Base-by-base conservation (phyloP, 768 basidiomycete species). In the Suillus lakei region DNA sequence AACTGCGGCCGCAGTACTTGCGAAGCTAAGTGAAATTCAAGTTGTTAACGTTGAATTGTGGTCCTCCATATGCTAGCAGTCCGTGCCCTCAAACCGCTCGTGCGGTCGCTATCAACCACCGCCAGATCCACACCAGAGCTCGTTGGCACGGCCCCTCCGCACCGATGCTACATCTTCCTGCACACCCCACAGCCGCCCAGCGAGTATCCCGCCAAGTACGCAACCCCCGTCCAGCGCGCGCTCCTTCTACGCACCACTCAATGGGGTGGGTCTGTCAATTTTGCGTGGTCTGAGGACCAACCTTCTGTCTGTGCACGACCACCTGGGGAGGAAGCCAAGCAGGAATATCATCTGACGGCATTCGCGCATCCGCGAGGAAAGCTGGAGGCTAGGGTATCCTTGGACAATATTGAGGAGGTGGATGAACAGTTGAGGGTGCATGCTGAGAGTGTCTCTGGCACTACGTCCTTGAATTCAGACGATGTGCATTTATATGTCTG, bases 401-500 rank as follows among this genome's bases (percentile, higher is more conserved):
- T 84, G 66, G 78, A 79, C 30, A 89, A 88, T 64, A 55, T 88
- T 38, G 83, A 86, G 8, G 79, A 83, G 15, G 81, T 88, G 2
- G 84, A 74, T 43, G 71, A 70, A 30, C 46, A 41, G 26, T 64
- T 84, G 41, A 66, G 66, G 30, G 69, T 59, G 60, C 79, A 89
- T 55, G 70, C 67, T 41, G 69, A 70, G 16, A 67, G 72, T 32
- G 64, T 43, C 63, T 71, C 34, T 53, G 50, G 6, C 50, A 44
- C 12, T 16, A 28, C 30, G 2, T 18, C 39, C 5, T 54, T 32
- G 32, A 26, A 44, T 32, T 63, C 64, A n/a, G 65, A 83, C 26
- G 69, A 73, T 50, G 64, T 82, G 54, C 73, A 81, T 68, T 66
- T 92, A 21, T 91, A 89, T 70, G 86, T 95, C 1, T 95, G 93